A percentile compares a stretch with the other conserved stretches of the same genome.
Conservation (phyloP, 2,329 filamentous ascomycete species). For the Apiospora rasikravindrae region DNA sequence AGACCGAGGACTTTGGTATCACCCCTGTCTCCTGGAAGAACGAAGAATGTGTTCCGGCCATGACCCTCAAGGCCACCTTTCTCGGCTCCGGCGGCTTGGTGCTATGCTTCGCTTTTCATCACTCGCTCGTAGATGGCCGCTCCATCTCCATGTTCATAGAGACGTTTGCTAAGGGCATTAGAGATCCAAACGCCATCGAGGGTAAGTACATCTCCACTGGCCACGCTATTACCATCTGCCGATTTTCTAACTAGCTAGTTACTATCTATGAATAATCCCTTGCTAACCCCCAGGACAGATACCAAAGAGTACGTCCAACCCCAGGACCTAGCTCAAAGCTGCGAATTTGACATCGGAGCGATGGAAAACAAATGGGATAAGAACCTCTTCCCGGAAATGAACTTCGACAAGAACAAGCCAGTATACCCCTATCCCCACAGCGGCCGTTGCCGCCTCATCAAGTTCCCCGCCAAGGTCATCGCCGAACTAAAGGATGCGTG, state of each 20-base stretch:
- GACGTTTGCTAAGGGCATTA: slow-evolving; percentile 18
- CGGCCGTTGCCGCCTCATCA: slow-evolving; percentile 13
- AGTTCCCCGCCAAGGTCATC: slow-evolving; percentile 14
- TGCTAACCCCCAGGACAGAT: background rate
- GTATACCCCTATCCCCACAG: background rate
- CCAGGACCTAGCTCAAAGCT: background rate
- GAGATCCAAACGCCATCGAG: background rate
- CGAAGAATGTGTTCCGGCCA: slow-evolving; percentile 23
- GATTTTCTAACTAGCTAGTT: background rate
- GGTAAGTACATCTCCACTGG: background rate
- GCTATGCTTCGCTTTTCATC: slow-evolving; percentile 25
- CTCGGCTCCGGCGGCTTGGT: slow-evolving; percentile 22
- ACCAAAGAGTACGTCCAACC: background rate
- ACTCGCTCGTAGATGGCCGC: slow-evolving; percentile 22
- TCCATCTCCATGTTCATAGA: slow-evolving; percentile 24
- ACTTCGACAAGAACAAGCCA: background rate
- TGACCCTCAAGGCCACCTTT: slow-evolving; percentile 28
- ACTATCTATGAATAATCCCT: background rate
- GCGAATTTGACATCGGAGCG: background rate
- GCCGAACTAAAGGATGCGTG: background rate
- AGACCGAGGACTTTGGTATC: slow-evolving; percentile 21
- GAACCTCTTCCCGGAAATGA: background rate
- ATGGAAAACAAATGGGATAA: background rate
- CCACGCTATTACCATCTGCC: no score
- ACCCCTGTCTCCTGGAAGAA: background rate